Base-by-base conservation (phyloP, 2,329 filamentous ascomycete species). In the Botrytis aclada region DNA sequence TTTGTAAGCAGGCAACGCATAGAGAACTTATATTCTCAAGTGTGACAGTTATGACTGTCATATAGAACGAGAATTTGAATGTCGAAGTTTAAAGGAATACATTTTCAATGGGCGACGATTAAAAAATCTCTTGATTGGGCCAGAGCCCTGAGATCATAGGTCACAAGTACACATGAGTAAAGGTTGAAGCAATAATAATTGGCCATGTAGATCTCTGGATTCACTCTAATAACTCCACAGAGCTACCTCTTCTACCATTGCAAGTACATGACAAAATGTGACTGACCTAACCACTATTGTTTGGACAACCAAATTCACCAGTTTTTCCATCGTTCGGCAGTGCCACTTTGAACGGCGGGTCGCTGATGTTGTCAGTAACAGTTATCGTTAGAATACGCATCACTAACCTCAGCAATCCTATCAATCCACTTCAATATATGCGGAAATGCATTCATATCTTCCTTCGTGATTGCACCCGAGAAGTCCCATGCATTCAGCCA, bases 371-470 rank as follows among this genome's bases (percentile, higher is more conserved):
- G 43, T 75, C 18, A 75, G 70, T n/a, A 47, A 43, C 29, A 32
- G 1, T 63, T 45, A 39, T 12, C 3, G 1, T 47, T 41, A 12
- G 34, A 12, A 60, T 29, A 20, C 4, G 12, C 4, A 25, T 37
- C 37, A 69, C 62, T 29, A 56, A 74, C 72, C 77, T 82, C 82
- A 8, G 83, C 83, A 79, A 88, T 86, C 16, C 86, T 80, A 73
- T 86, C 84, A 75, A 87, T 82, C 87, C 86, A 88, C 78, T 84
- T 82, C 74, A 86, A 78, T 75, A 89, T 56, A 76, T 86, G 83
- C 39, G 86, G 86, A 79, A 88, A 88, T 1, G 78, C 75, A 29
- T 83, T 78, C 79, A 88, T 82, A 39, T 88, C 85, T 74, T 87
- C 83, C 72, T 84, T 77, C 4, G 81, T 83, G 9, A 75, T 86